phyloP scores from a whole-genome alignment of 2,329 filamentous ascomycete species.

The Fusarium mundagurra region DNA sequence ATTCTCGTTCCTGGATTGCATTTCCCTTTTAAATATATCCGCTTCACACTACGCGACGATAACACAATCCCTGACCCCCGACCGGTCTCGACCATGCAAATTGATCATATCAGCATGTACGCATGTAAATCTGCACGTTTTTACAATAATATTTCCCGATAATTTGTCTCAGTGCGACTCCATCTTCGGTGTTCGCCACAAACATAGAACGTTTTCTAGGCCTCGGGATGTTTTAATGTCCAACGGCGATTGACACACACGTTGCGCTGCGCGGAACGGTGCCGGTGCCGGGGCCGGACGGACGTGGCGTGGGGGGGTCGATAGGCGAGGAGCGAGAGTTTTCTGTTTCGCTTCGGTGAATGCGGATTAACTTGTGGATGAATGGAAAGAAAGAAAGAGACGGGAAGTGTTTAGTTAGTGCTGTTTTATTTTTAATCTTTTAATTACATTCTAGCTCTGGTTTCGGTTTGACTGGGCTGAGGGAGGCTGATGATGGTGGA shows the following conservation, averaged over 20 bases:
- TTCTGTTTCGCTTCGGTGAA: constrained; percentile 22
- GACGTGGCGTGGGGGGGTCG: constrained; percentile 1
- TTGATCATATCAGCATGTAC: background rate
- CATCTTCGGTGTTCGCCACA: constrained; percentile 21
- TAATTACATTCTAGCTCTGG: background rate
- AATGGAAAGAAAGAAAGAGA: background rate
- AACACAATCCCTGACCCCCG: background rate
- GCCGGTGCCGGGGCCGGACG: background rate
- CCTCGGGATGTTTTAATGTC: background rate
- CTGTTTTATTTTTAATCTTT: background rate
- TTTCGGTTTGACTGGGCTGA: background rate
- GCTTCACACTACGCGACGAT: background rate
- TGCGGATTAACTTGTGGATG: background rate
- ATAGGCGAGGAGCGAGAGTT: constrained; percentile 25
- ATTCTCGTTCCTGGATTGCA: background rate
- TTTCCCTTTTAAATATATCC: background rate
- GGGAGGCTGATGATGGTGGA: constrained; percentile 22
- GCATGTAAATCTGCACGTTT: background rate
- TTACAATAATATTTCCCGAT: background rate
- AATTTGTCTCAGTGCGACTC: background rate
- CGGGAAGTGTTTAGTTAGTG: background rate
- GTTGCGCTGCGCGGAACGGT: constrained; percentile 2
- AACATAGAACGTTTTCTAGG: constrained; percentile 14
- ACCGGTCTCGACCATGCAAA: constrained; percentile 1
- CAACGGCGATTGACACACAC: background rate